Evolutionary conservation across 441 rosid genomes (phyloP), one percentile per base, ranked within the genome.

Genomic region (Bruguiera hainesii): DNA sequence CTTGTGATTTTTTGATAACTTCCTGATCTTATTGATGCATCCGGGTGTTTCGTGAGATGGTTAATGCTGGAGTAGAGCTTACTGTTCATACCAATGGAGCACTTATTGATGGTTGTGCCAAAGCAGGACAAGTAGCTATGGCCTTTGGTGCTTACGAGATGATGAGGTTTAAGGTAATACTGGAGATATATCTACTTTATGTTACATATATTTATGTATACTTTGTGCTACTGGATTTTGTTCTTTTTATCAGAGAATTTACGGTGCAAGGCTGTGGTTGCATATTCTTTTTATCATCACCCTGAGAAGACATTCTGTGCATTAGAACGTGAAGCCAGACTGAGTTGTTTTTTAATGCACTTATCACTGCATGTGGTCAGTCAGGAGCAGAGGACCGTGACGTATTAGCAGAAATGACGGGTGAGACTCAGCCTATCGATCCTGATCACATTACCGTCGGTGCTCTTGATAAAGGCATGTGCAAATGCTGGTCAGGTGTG

Each of bases 111-210:
- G 98, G 98, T 59, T 93, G 98, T 82, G 98, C 87, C 42, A 87
- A 82, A 84, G 97, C 91, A 89, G 97, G 98, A 67, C 97, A 93
- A 83, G 85, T 93, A 64, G 93, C 96, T 35, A 93, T 91, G 82
- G 97, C 98, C 51, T 91, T 93, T 85, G 98, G 97, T 78, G 95
- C 98, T 63, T 91, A 93, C 77, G 98, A 97, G 30, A 87, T 93
- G 74, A 71, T 93, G 88, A 90, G 98, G 83, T 87, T 96, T 61
- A 93, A 93, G 97, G 98, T 93, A 85, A 72, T 70, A 63, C 64
- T 50, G 55, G 3, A 56, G 39, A 64, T 13, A 60, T 67, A 61
- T 60, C 13, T 31, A 10, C 35, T 49, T 7, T 35, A 1, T 35
- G 39, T 9, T 8, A 35, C 39, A 35, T 1, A 35, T 35, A 35